A percentile compares a stretch with the other conserved stretches of the same genome.
phyloP scores from a whole-genome alignment of 345 rosid genomes.

The Boechera divaricarpa region DNA sequence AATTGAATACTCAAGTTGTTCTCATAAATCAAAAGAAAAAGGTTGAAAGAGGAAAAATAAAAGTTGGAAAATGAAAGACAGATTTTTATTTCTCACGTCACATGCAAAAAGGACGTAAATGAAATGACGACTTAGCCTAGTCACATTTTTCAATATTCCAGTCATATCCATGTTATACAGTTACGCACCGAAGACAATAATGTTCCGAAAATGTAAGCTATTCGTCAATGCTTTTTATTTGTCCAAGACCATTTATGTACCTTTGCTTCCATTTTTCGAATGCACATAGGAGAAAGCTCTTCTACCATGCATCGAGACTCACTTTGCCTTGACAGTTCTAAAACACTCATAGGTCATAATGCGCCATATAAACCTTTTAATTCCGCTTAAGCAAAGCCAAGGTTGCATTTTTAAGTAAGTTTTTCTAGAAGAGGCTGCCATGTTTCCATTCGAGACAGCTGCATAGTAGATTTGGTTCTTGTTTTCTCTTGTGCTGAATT shows the following conservation, averaged over 20 bases:
- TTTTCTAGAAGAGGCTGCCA: neutral
- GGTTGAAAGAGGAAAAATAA: neutral
- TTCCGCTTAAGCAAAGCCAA: neutral
- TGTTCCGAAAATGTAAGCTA: neutral
- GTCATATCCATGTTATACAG: constrained; percentile 51
- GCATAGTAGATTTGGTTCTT: too few relatives aligned
- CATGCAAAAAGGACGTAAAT: constrained; percentile 51
- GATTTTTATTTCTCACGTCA: constrained; percentile 19
- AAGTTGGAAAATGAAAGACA: neutral
- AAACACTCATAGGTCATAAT: too few relatives aligned
- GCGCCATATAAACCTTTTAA: neutral
- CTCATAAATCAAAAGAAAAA: neutral
- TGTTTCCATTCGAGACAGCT: neutral
- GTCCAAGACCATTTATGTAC: neutral
- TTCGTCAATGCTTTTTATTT: too few relatives aligned
- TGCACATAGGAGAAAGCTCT: too few relatives aligned
- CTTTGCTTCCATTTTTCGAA: too few relatives aligned
- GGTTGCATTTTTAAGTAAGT: neutral
- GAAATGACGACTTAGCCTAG: constrained; percentile 54
- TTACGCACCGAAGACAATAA: constrained; percentile 41
- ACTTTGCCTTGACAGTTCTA: too few relatives aligned
- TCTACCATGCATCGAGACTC: too few relatives aligned
- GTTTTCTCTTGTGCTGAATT: too few relatives aligned
- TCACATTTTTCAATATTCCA: constrained; percentile 53
- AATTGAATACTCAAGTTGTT: neutral